Evolutionary conservation across 441 rosid genomes (phyloP).

Genomic region (Macaranga tanarius): DNA sequence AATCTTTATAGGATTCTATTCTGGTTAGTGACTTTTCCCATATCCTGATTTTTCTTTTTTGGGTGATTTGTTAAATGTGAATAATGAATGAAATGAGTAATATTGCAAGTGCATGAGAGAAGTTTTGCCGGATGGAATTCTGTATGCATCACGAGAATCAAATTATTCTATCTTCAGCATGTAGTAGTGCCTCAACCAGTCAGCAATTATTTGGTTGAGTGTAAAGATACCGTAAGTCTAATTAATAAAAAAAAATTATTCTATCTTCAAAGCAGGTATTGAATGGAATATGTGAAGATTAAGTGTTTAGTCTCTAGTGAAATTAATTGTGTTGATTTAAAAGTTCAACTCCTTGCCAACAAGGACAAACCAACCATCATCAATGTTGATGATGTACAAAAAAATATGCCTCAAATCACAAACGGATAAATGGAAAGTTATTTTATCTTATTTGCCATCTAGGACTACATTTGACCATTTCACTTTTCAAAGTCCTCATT

Average conservation of each 20-base stretch:
- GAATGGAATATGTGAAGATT: conserved; percentile 81
- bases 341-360: conserved; percentile 56
- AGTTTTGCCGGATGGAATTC: conserved; percentile 77
- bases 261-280: conserved; percentile 93
- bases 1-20: conserved; percentile 92
- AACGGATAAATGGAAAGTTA: too few relatives aligned
- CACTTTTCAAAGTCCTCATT: too few relatives aligned
- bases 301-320: conserved; percentile 76
- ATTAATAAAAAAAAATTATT: too few relatives aligned
- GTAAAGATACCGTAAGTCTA: too few relatives aligned
- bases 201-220: too few relatives aligned
- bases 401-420: too few relatives aligned
- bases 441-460: too few relatives aligned
- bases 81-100: background rate
- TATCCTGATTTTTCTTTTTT: background rate
- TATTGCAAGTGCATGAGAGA: conserved; percentile 53
- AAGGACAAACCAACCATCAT: conserved; percentile 86
- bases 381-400: too few relatives aligned
- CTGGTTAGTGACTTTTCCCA: conserved; percentile 41
- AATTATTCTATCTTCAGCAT: too few relatives aligned
- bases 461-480: too few relatives aligned
- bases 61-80: background rate
- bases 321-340: conserved; percentile 76
- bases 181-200: too few relatives aligned
- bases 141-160: conserved; percentile 78